Conservation (phyloP, 441 rosid genomes). For the Gossypium davidsonii region DNA sequence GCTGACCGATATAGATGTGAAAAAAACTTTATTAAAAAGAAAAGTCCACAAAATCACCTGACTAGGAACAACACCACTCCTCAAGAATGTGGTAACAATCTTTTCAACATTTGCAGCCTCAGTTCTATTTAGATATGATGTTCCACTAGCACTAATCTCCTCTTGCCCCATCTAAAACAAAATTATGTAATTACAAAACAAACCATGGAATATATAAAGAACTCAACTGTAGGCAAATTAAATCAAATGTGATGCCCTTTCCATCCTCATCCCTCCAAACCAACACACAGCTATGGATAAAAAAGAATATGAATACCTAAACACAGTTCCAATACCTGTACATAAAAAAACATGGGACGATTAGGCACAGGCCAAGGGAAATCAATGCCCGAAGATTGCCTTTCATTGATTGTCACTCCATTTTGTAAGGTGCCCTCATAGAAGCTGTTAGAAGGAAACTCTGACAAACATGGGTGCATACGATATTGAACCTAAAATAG, state of each 20-base stretch:
- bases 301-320: neutral
- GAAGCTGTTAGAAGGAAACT: constrained; percentile 94
- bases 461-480: constrained; percentile 97
- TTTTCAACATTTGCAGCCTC: constrained; percentile 99
- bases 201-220: constrained; percentile 3
- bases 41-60: constrained; percentile 42
- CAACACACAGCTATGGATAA: neutral
- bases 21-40: neutral
- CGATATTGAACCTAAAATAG: constrained; percentile 86
- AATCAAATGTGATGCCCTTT: neutral
- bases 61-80: constrained; percentile 94
- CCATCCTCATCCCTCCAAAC: neutral
- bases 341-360: constrained; percentile 98
- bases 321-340: constrained; percentile 53
- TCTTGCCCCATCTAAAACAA: constrained; percentile 95
- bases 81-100: constrained; percentile 92
- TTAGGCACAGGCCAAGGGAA: constrained; percentile 99
- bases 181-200: constrained; percentile 20
- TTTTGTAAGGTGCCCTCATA: constrained; percentile 98
- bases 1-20: constrained; percentile 6
- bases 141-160: constrained; percentile 98
- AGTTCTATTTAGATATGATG: constrained; percentile 94
- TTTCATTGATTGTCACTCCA: constrained; percentile 94
- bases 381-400: constrained; percentile 91
- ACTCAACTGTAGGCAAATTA: neutral